These are phyloP conservation scores for Claviceps cyperi DNA, from an alignment of 2,329 filamentous ascomycete species.

Conservation along the genomic window DNA sequence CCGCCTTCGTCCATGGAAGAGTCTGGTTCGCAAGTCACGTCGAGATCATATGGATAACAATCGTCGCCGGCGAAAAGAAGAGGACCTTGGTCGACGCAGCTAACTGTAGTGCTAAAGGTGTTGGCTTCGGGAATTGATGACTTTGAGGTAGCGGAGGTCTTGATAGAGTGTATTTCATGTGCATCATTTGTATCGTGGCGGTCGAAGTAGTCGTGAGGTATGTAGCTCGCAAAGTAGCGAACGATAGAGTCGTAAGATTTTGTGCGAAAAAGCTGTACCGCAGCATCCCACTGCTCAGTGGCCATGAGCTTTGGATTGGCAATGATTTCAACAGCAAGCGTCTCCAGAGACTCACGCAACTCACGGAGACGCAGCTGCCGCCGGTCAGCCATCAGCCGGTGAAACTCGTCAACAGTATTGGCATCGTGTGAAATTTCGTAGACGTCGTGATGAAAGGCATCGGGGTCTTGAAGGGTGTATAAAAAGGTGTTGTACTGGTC, in stretches of 20 bases:
- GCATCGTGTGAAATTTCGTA: slow-evolving; percentile 41
- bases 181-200: slow-evolving; percentile 20
- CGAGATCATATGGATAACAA: slow-evolving; percentile 14
- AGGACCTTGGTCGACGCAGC: slow-evolving; percentile 23
- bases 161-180: slow-evolving; percentile 19
- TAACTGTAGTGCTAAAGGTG: slow-evolving; percentile 23
- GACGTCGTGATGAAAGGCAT: slow-evolving; percentile 47
- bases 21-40: slow-evolving; percentile 32
- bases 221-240: slow-evolving; percentile 44
- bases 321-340: slow-evolving; percentile 45
- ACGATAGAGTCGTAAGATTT: slow-evolving; percentile 46
- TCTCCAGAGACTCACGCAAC: slow-evolving; percentile 40
- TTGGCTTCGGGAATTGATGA: slow-evolving; percentile 26
- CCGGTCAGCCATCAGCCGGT: slow-evolving; percentile 37
- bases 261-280: slow-evolving; percentile 44
- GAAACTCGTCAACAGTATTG: slow-evolving; percentile 36
- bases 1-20: slow-evolving; percentile 14
- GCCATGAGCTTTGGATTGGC: slow-evolving; percentile 44
- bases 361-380: slow-evolving; percentile 39
- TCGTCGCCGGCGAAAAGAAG: slow-evolving; percentile 28
- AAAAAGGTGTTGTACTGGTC: slow-evolving; percentile 46
- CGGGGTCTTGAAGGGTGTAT: slow-evolving; percentile 41
- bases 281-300: slow-evolving; percentile 43
- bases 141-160: slow-evolving; percentile 17
- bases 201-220: slow-evolving; percentile 33